Evolutionary conservation across 768 basidiomycete species (phyloP), one percentile per base, ranked within the genome.

Genomic region (Suillus luteus): DNA sequence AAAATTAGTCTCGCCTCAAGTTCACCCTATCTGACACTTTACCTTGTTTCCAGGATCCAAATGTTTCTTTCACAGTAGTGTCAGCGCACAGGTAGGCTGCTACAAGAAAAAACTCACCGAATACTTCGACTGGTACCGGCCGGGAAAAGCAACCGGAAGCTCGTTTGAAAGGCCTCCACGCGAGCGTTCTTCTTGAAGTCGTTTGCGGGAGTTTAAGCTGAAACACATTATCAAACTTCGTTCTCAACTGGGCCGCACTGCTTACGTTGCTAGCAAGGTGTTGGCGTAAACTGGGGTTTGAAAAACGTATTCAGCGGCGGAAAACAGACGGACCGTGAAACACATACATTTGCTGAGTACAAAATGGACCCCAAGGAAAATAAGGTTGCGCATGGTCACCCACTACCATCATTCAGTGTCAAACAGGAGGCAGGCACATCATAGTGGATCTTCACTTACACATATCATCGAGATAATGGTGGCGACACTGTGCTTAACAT

Each of bases 301-400:
- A n/a, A 41, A 52, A 51, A 1, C 0, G 5, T 55, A 10, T 7
- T 68, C 17, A 65, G 27, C 5, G 41, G 63, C 54, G 17, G 19
- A 43, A 35, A 12, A 35, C 4, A 10, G 2, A 33, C 40, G 1
- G 14, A 2, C 17, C 49, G 12, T 38, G 7, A 33, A 62, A 41
- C 24, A 58, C 79, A 58, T 60, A 83, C 82, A 69, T 72, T 85
- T 86, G 67, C 80, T 77, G 62, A 86, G 85, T 22, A 84, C 76
- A 64, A 85, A 82, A 67, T 85, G 82, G 1, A 86, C 66, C 2
- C 79, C 84, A 79, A 83, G 76, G 67, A 85, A 85, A 11, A 85
- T 70, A 9, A 85, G 76, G 63, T 85, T 83, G 8, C 80, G 78
- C 75, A 83, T 79, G 3, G 72, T 63, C 17, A 84, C 65, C 84